phyloP scores from a whole-genome alignment of 225 moss, liverwort and hornwort species.

The Pleurozium schreberi region DNA sequence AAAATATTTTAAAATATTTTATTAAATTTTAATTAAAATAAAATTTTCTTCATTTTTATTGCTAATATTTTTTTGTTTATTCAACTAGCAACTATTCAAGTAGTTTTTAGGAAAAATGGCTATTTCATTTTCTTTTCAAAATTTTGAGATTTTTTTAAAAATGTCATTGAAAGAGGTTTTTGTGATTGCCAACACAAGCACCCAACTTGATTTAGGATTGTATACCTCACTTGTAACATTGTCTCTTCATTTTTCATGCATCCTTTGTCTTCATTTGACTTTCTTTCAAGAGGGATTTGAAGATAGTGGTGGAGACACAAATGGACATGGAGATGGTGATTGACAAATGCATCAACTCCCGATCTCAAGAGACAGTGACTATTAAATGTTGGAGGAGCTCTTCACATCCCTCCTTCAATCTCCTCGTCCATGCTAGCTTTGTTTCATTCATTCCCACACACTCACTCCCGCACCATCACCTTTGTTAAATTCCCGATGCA shows the following conservation, averaged over 20 bases:
- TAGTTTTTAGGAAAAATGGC: fast-evolving
- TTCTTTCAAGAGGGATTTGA: fast-evolving
- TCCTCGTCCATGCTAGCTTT: not conserved
- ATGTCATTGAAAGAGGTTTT: not conserved
- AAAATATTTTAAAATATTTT: not conserved
- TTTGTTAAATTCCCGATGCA: not conserved
- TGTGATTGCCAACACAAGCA: fast-evolving
- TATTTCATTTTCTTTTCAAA: not conserved
- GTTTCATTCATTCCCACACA: not conserved
- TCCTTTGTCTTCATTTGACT: not conserved
- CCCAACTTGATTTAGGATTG: fast-evolving
- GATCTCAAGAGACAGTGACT: not conserved
- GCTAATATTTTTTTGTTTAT: not conserved
- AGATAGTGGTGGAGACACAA: not conserved
- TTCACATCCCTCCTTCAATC: not conserved
- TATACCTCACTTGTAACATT: not conserved
- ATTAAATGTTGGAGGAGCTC: not conserved
- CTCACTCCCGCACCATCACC: too few relatives aligned
- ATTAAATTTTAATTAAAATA: too few relatives aligned
- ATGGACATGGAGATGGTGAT: not conserved
- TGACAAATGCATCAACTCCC: not conserved
- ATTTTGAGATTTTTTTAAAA: too few relatives aligned
- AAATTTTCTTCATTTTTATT: not conserved
- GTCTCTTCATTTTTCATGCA: not conserved
- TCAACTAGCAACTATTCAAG: too few relatives aligned